Conservation (phyloP, 352 stramenopile genomes). For the Plasmopara halstedii region DNA sequence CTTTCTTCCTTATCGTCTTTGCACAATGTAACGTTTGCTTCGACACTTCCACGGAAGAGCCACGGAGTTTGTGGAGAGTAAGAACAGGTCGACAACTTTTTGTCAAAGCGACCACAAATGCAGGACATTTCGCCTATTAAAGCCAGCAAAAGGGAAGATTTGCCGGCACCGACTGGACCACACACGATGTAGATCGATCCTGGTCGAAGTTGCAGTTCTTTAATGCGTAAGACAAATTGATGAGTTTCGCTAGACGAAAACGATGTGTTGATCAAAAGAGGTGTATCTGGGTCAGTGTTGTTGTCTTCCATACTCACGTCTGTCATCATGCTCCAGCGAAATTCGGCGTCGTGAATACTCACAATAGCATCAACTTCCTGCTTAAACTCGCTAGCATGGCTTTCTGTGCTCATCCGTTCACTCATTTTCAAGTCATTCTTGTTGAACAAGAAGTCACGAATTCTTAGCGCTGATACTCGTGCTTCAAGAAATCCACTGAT, state of each 20-base stretch:
- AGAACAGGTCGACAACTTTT: slow-evolving; percentile 16
- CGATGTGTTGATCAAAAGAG: slow-evolving; percentile 12
- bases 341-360: slow-evolving; percentile 21
- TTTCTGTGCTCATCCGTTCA: background rate
- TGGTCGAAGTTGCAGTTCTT: slow-evolving; percentile 30
- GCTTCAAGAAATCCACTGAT: slow-evolving; percentile 86
- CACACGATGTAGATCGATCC: slow-evolving; percentile 55
- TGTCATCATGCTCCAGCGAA: slow-evolving; percentile 11
- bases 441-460: slow-evolving; percentile 67
- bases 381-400: background rate
- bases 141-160: slow-evolving; percentile 92
- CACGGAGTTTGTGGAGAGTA: slow-evolving; percentile 77
- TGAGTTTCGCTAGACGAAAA: background rate
- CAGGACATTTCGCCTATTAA: slow-evolving; percentile 94
- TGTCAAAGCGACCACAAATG: background rate
- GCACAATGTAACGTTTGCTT: slow-evolving; percentile 56
- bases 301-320: background rate
- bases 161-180: slow-evolving; percentile 91
- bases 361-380: slow-evolving; percentile 5
- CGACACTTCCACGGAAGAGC: slow-evolving; percentile 56
- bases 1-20: slow-evolving; percentile 7
- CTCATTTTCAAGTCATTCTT: background rate
- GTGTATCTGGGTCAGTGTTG: slow-evolving; percentile 7
- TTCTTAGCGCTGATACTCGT: slow-evolving; percentile 66
- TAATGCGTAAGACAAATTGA: slow-evolving; percentile 41